Conservation (phyloP, 116 monocot genomes). For the Cymodocea nodosa region DNA sequence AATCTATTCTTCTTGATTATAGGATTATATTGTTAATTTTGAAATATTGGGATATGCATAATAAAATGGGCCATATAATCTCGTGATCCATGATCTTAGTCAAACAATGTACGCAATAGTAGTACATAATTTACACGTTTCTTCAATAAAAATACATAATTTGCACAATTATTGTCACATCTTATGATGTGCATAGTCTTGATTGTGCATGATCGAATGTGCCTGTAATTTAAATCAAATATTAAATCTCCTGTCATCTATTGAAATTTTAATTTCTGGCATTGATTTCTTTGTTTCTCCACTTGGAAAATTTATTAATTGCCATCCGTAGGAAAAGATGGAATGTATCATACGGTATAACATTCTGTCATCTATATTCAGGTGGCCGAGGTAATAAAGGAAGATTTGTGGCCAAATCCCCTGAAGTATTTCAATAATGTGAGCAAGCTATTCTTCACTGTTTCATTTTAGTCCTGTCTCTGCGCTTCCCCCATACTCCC, state of each 20-base stretch:
- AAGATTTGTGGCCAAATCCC: constrained; percentile 77
- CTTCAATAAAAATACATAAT: too few relatives aligned
- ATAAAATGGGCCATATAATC: too few relatives aligned
- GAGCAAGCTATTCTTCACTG: constrained; percentile 1
- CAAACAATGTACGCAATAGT: too few relatives aligned
- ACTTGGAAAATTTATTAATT: background rate
- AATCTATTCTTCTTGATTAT: too few relatives aligned
- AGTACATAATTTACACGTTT: too few relatives aligned
- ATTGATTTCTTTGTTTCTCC: background rate
- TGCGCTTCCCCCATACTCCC: background rate
- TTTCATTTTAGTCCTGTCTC: background rate
- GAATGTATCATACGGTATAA: background rate
- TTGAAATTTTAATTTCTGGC: background rate
- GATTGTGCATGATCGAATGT: too few relatives aligned
- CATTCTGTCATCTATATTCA: constrained; percentile 7
- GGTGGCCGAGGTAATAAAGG: constrained; percentile 71
- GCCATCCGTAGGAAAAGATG: background rate
- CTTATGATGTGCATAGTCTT: too few relatives aligned
- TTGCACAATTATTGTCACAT: too few relatives aligned
- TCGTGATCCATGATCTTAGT: too few relatives aligned
- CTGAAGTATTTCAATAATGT: constrained; percentile 67
- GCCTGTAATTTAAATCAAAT: too few relatives aligned
- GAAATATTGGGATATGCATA: too few relatives aligned
- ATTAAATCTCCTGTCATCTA: background rate
- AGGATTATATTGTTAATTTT: too few relatives aligned